Evolutionary conservation across 768 basidiomycete species (phyloP), one percentile per base, ranked within the genome.

Genomic region (Cyathus striatus): DNA sequence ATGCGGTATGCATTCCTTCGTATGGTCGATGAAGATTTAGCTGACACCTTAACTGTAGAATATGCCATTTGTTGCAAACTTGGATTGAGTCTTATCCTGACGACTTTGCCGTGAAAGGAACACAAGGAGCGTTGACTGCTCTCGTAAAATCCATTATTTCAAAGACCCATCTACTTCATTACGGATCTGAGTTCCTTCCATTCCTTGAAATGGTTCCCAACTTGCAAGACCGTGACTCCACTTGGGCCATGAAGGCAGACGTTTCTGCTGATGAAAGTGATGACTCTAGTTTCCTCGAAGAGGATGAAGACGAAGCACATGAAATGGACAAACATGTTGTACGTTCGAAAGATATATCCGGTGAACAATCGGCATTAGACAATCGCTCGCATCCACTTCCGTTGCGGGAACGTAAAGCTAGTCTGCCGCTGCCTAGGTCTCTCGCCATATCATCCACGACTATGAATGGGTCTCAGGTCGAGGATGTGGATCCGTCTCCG

Each of bases 91-190:
- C 80, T 45, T 90, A 88, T 61, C 78, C 85, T 3, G 72, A 78
- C 44, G 90, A 93, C 55, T 92, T 92, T 53, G 81, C 84, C 21
- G 86, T 88, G 12, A 76, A 76, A 16, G 84, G 83, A 2, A 83
- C 89, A 9, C 69, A 75, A 4, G 81, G 83, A 16, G 87, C 88
- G 2, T 70, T 92, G 21, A 72, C 68, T 26, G 88, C 87, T 7
- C 69, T 92, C 33, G 78, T 90, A 54, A 86, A 83, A 52, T 88
- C 85, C 0, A 83, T 90, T 49, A 70, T 85, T 6, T 77, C 80
- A 39, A 88, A 90, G 59, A 84, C 84, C 0, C 82, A 90, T 55
- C 78, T 90, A 17, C 70, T 90, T 12, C 89, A 91, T 58, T 92
- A 92, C 49, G 90, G 85, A 26, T 81, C 86, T 12, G 85, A 89